Percentiles rank a stretch among this genome's conserved stretches.
phyloP scores from a whole-genome alignment of 768 basidiomycete species.

The Mycena haematopus region DNA sequence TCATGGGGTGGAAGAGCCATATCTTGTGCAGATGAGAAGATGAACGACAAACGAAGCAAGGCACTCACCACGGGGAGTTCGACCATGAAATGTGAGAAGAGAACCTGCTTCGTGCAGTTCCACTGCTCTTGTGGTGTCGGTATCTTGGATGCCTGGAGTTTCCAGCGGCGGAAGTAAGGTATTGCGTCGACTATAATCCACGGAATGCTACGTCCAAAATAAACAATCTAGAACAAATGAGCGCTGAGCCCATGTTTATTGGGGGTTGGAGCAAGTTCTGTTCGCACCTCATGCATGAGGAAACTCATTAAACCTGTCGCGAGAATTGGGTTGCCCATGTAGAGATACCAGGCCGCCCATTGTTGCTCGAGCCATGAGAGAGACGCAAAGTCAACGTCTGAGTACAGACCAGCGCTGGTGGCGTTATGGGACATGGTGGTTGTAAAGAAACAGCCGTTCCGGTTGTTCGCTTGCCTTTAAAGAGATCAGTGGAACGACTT shows the following conservation, averaged over 20 bases:
- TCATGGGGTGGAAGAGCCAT: constrained; percentile 90
- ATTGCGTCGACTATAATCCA: constrained; percentile 96
- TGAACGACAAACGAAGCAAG: not conserved
- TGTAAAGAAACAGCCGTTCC: not conserved
- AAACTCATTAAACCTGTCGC: constrained; percentile 96
- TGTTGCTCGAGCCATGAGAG: constrained; percentile 76
- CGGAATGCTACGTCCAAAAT: constrained; percentile 94
- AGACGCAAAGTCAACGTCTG: constrained; percentile 61
- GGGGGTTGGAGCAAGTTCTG: no score
- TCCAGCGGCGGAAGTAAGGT: constrained; percentile 94
- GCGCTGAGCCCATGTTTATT: not conserved
- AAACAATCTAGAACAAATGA: constrained; percentile 69
- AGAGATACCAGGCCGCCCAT: constrained; percentile 88
- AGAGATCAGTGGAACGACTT: not conserved
- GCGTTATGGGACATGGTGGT: constrained; percentile 52
- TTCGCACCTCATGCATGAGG: constrained; percentile 89
- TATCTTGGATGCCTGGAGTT: constrained; percentile 86
- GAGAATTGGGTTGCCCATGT: constrained; percentile 86
- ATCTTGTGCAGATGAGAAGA: constrained; percentile 54
- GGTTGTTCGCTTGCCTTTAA: not conserved
- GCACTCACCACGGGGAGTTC: constrained; percentile 85
- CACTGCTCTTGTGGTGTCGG: constrained; percentile 87
- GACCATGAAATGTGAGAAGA: constrained; percentile 94
- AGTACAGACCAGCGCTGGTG: constrained; percentile 41
- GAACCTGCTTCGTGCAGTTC: constrained; percentile 94